Percentiles rank a stretch among this genome's conserved stretches.
phyloP scores from a whole-genome alignment of 306 rosid genomes.

The Cyamopsis tetragonoloba region DNA sequence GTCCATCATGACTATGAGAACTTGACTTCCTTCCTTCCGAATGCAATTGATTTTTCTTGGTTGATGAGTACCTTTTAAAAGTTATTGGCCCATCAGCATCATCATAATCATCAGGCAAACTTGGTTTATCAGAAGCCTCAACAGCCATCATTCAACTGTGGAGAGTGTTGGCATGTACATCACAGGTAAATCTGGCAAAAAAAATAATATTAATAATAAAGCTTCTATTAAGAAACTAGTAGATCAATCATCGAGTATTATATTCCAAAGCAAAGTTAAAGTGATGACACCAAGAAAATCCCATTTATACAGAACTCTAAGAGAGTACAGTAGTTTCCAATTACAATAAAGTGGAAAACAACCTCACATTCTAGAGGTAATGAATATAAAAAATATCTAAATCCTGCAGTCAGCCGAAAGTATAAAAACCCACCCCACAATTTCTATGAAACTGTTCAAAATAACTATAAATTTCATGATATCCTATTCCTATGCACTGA shows the following conservation, averaged over 20 bases:
- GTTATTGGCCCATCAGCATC: conserved; percentile 26
- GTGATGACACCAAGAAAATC: not conserved
- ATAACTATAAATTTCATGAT: no score
- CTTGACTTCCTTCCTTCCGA: conserved; percentile 32
- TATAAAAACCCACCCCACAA: not conserved
- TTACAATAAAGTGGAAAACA: conserved; percentile 2
- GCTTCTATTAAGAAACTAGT: not conserved
- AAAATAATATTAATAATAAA: not conserved
- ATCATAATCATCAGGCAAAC: not conserved
- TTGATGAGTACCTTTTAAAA: conserved; percentile 23
- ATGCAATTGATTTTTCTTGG: conserved; percentile 33
- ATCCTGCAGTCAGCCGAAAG: not conserved
- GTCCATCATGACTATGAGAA: conserved; percentile 27
- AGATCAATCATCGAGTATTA: not conserved
- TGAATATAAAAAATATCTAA: not conserved
- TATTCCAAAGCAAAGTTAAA: not conserved
- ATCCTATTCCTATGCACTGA: no score
- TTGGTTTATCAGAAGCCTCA: conserved; percentile 40
- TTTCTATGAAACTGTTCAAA: no score
- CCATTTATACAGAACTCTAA: not conserved
- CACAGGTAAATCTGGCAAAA: conserved; percentile 25
- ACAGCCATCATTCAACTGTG: conserved; percentile 41
- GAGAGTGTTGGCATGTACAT: conserved; percentile 25
- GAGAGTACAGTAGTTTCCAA: conserved; percentile 2
- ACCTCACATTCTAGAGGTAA: not conserved